Evolutionary conservation across 768 basidiomycete species (phyloP).

Genomic region (Mycena crocata): DNA sequence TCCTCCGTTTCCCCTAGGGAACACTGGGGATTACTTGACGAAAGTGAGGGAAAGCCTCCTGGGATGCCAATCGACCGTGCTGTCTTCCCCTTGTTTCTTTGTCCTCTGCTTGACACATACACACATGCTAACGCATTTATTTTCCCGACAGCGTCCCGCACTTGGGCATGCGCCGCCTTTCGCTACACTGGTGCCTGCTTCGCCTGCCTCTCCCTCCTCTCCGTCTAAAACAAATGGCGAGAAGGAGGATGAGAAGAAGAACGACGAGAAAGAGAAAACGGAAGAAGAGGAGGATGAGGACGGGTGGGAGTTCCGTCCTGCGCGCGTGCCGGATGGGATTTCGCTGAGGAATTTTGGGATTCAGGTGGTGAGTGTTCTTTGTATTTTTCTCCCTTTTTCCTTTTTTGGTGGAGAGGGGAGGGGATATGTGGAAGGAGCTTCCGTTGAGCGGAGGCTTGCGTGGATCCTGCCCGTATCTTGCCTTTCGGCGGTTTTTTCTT

Average conservation of each 20-base stretch:
- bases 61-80: neutral
- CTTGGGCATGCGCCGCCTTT: neutral
- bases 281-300: constrained; percentile 38
- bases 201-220: neutral
- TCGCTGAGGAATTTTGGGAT: constrained; percentile 90
- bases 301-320: constrained; percentile 77
- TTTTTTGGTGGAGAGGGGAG: constrained; percentile 2
- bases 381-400: constrained; percentile 22
- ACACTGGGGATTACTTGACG: too few species aligned
- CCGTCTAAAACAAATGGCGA: too few species aligned
- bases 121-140: neutral
- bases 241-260: neutral
- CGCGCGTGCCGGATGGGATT: constrained; percentile 83
- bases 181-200: neutral
- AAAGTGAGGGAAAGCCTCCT: too few species aligned
- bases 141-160: constrained; percentile 9
- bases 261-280: constrained; percentile 17
- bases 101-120: neutral
- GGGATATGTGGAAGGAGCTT: too few species aligned
- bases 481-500: too few species aligned
- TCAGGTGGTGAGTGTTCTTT: constrained; percentile 74
- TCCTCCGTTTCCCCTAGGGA: too few species aligned
- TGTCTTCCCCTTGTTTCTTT: constrained; percentile 2
- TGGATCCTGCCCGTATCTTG: too few species aligned
- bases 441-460: too few species aligned